These are phyloP conservation scores for Angomonas ambiguus DNA, from an alignment of 208 protist species.

Conservation along the genomic window DNA sequence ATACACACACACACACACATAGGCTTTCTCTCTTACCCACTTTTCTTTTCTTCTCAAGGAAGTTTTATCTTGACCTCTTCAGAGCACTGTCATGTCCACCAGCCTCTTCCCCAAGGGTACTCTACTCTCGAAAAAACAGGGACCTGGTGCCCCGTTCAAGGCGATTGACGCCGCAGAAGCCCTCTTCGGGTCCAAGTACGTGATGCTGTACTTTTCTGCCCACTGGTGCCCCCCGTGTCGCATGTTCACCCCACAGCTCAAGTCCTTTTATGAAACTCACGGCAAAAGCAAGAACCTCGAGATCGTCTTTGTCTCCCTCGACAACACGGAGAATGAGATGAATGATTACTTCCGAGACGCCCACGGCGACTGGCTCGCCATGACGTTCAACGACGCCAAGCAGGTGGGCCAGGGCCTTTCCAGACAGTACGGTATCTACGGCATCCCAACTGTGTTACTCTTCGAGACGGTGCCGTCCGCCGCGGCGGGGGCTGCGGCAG, in stretches of 20 bases:
- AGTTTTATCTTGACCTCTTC: too few species aligned
- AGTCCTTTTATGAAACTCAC: slow-evolving; percentile 40
- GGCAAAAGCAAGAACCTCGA: slow-evolving; percentile 45
- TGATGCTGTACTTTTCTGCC: slow-evolving; percentile 78
- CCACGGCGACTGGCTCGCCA: slow-evolving; percentile 46
- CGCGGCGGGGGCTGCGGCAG: background rate
- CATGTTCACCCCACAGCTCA: slow-evolving; percentile 65
- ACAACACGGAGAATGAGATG: slow-evolving; percentile 39
- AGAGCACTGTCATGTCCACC: too few species aligned
- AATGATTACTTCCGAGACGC: slow-evolving; percentile 33
- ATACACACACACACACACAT: too few species aligned
- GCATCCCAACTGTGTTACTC: slow-evolving; percentile 40
- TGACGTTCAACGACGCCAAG: slow-evolving; percentile 35
- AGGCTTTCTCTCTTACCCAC: too few species aligned
- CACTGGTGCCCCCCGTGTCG: slow-evolving; percentile 82
- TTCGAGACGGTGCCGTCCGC: slow-evolving; percentile 38
- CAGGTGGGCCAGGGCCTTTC: slow-evolving; percentile 11
- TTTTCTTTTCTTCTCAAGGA: too few species aligned
- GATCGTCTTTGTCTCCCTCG: slow-evolving; percentile 63
- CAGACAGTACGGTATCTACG: slow-evolving; percentile 15
- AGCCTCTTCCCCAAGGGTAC: background rate
- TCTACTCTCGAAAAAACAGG: slow-evolving; percentile 1
- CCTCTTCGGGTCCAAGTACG: slow-evolving; percentile 38
- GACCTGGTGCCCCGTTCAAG: slow-evolving; percentile 19
- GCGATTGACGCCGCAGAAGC: slow-evolving; percentile 42